Percentiles rank a stretch among this genome's conserved stretches.
phyloP scores from a whole-genome alignment of 2,329 filamentous ascomycete species.

The Verticillium longisporum region DNA sequence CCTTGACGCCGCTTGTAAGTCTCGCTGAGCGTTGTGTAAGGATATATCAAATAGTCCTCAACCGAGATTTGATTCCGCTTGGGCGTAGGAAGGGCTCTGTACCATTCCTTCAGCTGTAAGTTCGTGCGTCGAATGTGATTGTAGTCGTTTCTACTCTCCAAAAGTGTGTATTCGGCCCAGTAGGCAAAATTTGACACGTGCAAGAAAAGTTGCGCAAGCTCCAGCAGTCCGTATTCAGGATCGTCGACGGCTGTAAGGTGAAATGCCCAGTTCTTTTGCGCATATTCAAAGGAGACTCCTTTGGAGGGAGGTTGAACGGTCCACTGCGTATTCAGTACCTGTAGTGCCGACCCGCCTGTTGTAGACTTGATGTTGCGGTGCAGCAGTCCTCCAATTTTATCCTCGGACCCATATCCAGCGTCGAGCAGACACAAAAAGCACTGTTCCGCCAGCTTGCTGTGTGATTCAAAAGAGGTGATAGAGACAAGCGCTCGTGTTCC shows the following conservation, averaged over 20 bases:
- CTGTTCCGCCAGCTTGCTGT: neutral
- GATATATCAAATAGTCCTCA: neutral
- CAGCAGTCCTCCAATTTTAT: neutral
- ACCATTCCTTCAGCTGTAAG: neutral
- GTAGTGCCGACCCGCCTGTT: neutral
- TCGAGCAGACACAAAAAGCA: neutral
- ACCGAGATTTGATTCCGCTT: neutral
- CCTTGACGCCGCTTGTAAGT: neutral
- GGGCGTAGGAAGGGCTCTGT: neutral
- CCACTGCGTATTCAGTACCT: neutral
- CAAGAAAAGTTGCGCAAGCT: neutral
- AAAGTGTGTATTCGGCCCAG: neutral
- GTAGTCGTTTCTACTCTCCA: neutral
- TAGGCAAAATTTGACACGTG: neutral
- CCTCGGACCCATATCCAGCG: neutral
- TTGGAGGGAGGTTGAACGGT: neutral
- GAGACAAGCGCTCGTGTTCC: neutral
- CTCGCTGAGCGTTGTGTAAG: neutral
- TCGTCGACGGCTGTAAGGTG: neutral
- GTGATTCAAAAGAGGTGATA: neutral
- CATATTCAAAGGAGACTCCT: neutral
- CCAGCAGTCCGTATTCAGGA: neutral
- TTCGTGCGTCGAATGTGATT: neutral
- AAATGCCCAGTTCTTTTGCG: neutral
- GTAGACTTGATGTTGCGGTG: neutral